A percentile compares a stretch with the other conserved stretches of the same genome.
Evolutionary conservation across 78 protist species (phyloP).

Genomic region (Guillardia theta): DNA sequence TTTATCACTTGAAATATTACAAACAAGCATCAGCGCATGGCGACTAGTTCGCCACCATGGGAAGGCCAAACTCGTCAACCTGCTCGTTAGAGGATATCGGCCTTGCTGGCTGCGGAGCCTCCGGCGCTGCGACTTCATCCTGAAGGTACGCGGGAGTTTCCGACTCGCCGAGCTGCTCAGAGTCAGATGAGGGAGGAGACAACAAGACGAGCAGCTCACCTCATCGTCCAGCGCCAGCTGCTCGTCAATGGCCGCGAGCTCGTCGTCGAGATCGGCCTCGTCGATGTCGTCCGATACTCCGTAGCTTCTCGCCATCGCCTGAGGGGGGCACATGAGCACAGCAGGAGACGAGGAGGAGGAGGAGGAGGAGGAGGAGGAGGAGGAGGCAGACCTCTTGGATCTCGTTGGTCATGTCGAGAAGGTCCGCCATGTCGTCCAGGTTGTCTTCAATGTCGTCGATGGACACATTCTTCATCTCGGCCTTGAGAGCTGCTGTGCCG

Average conservation of each 20-base stretch:
- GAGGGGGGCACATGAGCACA: neutral
- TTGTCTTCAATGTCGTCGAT: neutral
- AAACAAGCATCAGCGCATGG: neutral
- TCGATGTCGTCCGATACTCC: neutral
- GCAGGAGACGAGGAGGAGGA: neutral
- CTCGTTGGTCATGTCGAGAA: neutral
- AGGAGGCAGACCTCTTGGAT: neutral
- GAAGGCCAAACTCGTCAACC: neutral
- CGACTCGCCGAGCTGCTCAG: neutral
- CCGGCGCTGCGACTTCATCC: neutral
- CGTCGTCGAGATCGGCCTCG: slow-evolving; percentile 22
- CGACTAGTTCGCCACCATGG: neutral
- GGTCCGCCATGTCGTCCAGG: slow-evolving; percentile 8
- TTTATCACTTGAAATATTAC: too few species aligned
- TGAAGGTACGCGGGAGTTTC: neutral
- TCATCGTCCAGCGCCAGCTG: neutral
- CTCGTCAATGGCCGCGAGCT: slow-evolving; percentile 32
- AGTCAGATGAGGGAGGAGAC: neutral
- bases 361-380: neutral
- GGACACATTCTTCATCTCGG: neutral
- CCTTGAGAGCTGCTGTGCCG: neutral
- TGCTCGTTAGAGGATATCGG: neutral
- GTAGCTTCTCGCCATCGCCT: neutral
- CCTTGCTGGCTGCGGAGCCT: neutral
- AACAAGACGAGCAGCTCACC: neutral